Base-by-base conservation (phyloP, 768 basidiomycete species). In the Calvatia gigantea region DNA sequence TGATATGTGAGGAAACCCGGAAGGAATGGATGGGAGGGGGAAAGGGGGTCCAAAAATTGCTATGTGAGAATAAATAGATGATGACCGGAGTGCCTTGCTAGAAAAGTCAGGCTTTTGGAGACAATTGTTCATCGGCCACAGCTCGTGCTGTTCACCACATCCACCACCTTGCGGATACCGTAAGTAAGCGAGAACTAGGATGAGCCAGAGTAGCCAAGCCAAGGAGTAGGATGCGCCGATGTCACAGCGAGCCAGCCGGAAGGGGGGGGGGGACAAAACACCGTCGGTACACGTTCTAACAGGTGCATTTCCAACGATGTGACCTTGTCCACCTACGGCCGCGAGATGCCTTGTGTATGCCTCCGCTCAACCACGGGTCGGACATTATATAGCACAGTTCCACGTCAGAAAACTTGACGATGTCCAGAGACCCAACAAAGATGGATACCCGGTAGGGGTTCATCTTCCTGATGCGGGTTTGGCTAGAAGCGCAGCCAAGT, bases 401-500 rank as follows among this genome's bases (percentile, higher is more conserved):
- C 9, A 31, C 7, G 46, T 32, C 6, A 21, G 17, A 48, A 9
- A 42, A 42, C 19, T 48, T n/a, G 54, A 17, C 14, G 2, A 28
- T 15, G 5, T 32, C 54, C 27, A 25, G 29, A 43, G n/a, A 7
- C 37, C 47, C 39, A 21, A 25, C 38, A 28, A 56, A 27, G 35
- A 11, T 14, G 27, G 4, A 4, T 29, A 21, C 21, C 23, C n/a
- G 14, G 8, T 19, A 29, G 27, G 14, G 7, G 15, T 28, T 47
- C 32, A 27, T 17, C 46, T 31, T 8, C 37, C 41, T 61, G 61
- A 68, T 62, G 65, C 69, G 14, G 65, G 62, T n/a, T 61, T 65
- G 35, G 69, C 64, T 27, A 96, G 75, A 54, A 96, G 79, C 43
- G 75, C 68, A 2, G 86, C 90, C 60, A 98, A 76, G 60, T 95